phyloP scores from a whole-genome alignment of 2,329 filamentous ascomycete species.

The Botrytis elliptica region DNA sequence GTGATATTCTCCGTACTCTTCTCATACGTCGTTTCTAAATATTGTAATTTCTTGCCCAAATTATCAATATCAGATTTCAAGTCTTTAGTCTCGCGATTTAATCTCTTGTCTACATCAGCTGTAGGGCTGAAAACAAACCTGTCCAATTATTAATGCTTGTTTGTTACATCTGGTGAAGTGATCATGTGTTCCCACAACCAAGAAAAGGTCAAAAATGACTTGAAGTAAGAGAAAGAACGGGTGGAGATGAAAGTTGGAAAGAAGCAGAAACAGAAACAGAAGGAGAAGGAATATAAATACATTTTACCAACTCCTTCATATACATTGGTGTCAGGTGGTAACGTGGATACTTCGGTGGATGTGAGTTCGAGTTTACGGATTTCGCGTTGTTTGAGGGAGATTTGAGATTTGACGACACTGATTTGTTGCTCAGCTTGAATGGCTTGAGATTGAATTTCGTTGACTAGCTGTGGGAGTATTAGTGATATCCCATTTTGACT shows the following conservation, averaged over 20 bases:
- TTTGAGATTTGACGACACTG: conserved; percentile 77
- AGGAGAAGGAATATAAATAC: conserved; percentile 50
- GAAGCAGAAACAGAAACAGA: neutral
- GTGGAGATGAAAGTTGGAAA: neutral
- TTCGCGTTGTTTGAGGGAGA: conserved; percentile 82
- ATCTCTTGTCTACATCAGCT: conserved; percentile 69
- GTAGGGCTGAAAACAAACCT: conserved; percentile 88
- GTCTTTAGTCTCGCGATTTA: conserved; percentile 71
- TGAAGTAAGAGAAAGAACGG: neutral
- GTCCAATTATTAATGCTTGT: conserved; percentile 22
- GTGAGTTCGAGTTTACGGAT: conserved; percentile 87
- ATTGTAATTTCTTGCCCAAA: conserved; percentile 84
- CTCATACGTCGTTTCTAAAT: conserved; percentile 91
- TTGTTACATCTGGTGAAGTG: conserved; percentile 7
- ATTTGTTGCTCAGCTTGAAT: conserved; percentile 90
- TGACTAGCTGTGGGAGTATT: conserved; percentile 63
- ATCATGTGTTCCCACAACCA: conserved; percentile 13
- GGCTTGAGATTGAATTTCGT: conserved; percentile 91
- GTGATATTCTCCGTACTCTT: conserved; percentile 91
- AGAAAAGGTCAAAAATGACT: neutral
- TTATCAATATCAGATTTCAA: conserved; percentile 76
- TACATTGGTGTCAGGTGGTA: conserved; percentile 74
- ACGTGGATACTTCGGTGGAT: conserved; percentile 72
- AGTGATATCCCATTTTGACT: conserved; percentile 13
- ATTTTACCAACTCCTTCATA: conserved; percentile 98